phyloP scores from a whole-genome alignment of 192 early-diverging fungal genomes.

The Backusella luteola region DNA sequence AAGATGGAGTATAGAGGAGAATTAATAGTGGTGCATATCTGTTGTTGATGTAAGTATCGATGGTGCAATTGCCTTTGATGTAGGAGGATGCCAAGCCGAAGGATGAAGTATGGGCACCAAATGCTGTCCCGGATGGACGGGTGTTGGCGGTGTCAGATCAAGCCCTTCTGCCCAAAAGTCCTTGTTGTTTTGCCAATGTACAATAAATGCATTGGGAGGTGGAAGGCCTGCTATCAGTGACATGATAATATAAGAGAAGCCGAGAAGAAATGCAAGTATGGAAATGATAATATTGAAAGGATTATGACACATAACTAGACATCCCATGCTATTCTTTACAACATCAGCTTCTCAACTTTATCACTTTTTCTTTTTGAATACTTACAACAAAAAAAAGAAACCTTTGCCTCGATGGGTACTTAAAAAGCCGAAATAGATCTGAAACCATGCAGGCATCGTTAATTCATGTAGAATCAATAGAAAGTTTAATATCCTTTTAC shows the following conservation, averaged over 20 bases:
- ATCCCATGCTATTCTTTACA: constrained; percentile 15
- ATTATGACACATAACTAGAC: constrained; percentile 23
- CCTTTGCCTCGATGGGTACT: constrained; percentile 21
- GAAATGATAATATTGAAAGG: constrained; percentile 24
- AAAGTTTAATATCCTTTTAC: constrained; percentile 2
- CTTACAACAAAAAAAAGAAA: constrained; percentile 19
- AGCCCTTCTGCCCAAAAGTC: constrained; percentile 15
- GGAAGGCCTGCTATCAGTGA: constrained; percentile 13
- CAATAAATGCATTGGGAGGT: background rate
- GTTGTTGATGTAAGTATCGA: background rate
- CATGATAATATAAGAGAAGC: constrained; percentile 18
- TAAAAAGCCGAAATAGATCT: constrained; percentile 22
- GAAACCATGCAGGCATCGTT: background rate
- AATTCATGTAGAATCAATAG: constrained; percentile 21
- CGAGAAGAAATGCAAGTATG: constrained; percentile 21
- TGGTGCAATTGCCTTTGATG: background rate
- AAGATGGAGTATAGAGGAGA: background rate
- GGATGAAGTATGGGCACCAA: background rate
- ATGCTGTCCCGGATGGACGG: background rate
- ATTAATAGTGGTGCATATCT: background rate
- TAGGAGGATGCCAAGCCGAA: constrained; percentile 2
- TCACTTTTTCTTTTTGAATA: background rate
- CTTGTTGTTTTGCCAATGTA: constrained; percentile 9
- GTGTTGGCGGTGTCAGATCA: background rate
- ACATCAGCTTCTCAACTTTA: background rate